A percentile compares a stretch with the other conserved stretches of the same genome.
Evolutionary conservation across 2,329 filamentous ascomycete genomes (phyloP).

Genomic region (Trichoderma lentiforme): DNA sequence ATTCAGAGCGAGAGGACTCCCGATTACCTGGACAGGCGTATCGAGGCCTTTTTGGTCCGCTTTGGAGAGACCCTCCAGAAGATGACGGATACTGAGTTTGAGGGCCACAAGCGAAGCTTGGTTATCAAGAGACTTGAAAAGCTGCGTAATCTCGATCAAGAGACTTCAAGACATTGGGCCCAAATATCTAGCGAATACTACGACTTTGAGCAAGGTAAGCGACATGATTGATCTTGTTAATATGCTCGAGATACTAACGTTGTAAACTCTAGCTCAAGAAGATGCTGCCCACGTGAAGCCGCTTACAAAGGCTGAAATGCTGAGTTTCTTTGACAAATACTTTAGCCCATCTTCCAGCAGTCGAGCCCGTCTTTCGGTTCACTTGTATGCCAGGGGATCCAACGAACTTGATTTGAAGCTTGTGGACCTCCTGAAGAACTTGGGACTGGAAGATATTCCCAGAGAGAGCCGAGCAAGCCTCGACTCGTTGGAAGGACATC

Average conservation of each 20-base stretch:
- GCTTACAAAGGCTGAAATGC: slow-evolving; percentile 75
- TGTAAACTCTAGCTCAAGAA: slow-evolving; percentile 53
- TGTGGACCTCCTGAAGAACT: slow-evolving; percentile 37
- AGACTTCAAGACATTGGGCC: slow-evolving; percentile 77
- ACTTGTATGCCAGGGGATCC: slow-evolving; percentile 71
- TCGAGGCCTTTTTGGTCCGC: slow-evolving; percentile 74
- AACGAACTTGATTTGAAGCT: slow-evolving; percentile 45
- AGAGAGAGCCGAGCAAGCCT: slow-evolving; percentile 48
- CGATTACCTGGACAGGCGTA: slow-evolving; percentile 79
- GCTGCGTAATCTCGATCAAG: slow-evolving; percentile 84
- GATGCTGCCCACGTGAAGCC: slow-evolving; percentile 73
- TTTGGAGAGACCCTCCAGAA: slow-evolving; percentile 64
- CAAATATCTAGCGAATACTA: slow-evolving; percentile 84
- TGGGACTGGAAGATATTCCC: slow-evolving; percentile 34
- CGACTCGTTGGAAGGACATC: slow-evolving; percentile 48
- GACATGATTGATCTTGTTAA: background rate
- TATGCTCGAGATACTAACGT: background rate
- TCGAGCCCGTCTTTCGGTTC: slow-evolving; percentile 80
- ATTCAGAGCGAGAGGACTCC: slow-evolving; percentile 90
- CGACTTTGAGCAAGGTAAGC: slow-evolving; percentile 81
- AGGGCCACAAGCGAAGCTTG: slow-evolving; percentile 84
- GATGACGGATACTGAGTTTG: slow-evolving; percentile 83
- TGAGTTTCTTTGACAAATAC: slow-evolving; percentile 72
- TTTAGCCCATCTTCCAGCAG: slow-evolving; percentile 70
- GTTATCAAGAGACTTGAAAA: slow-evolving; percentile 86